Evolutionary conservation across 108 stramenopile genomes (phyloP).

Genomic region (Skeletonema marinoi): DNA sequence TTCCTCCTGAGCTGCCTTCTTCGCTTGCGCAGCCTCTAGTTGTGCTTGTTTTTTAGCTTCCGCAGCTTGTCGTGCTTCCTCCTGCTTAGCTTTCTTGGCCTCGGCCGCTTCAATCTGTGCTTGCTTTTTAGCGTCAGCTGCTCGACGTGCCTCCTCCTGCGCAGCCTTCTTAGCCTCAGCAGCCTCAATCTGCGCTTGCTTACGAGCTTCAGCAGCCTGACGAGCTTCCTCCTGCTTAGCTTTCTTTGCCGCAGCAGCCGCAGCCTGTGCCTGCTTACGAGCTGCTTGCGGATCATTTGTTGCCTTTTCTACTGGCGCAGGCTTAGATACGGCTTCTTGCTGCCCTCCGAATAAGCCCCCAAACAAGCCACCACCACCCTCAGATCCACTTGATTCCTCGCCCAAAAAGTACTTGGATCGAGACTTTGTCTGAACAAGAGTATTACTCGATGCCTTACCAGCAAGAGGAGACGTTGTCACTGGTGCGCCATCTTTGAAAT

Average conservation of each 20-base stretch:
- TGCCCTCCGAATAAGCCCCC: constrained; percentile 24
- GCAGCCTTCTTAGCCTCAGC: constrained; percentile 16
- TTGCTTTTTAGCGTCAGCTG: constrained; percentile 6
- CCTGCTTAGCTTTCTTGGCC: constrained; percentile 16
- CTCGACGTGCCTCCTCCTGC: constrained; percentile 1
- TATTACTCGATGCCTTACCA: constrained; percentile 10
- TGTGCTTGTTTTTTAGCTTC: constrained; percentile 19
- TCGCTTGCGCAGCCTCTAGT: constrained; percentile 8
- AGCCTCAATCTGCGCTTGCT: not conserved
- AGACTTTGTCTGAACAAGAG: constrained; percentile 35
- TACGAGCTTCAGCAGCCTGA: constrained; percentile 1
- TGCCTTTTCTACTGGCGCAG: constrained; percentile 11
- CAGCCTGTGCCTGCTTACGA: constrained; percentile 9
- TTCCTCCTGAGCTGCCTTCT: constrained; percentile 11
- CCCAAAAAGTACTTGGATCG: constrained; percentile 45
- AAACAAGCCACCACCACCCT: constrained; percentile 37
- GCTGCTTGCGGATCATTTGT: constrained; percentile 4
- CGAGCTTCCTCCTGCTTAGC: constrained; percentile 19
- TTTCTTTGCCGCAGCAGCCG: constrained; percentile 17
- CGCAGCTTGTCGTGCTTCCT: constrained; percentile 7
- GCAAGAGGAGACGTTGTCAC: constrained; percentile 27
- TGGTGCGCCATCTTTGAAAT: constrained; percentile 30
- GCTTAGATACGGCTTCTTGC: constrained; percentile 8
- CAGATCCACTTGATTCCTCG: constrained; percentile 41
- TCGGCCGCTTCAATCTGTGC: not conserved